Percentiles rank a stretch among this genome's conserved stretches.
Evolutionary conservation across 2,329 filamentous ascomycete species (phyloP).

Genomic region (Xylaria sp.): DNA sequence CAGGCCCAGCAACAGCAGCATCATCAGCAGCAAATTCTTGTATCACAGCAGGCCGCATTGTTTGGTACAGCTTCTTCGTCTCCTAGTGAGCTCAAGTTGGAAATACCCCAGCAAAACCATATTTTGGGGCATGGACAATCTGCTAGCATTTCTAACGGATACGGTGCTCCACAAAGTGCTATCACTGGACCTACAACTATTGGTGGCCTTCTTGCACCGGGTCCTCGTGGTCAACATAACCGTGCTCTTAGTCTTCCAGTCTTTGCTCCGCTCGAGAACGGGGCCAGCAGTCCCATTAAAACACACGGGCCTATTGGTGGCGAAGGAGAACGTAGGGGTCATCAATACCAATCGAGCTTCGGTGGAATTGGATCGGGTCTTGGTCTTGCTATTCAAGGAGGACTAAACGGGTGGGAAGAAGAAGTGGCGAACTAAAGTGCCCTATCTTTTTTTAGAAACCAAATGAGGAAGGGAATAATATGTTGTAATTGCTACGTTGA

Average conservation of each 20-base stretch:
- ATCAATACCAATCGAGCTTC: conserved; percentile 74
- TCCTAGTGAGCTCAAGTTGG: conserved; percentile 66
- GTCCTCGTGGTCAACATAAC: conserved; percentile 71
- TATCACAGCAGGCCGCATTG: conserved; percentile 81
- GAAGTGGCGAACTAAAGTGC: conserved; percentile 66
- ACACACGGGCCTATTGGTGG: conserved; percentile 59
- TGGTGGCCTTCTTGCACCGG: conserved; percentile 80
- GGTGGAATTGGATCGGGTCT: conserved; percentile 70
- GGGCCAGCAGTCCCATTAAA: conserved; percentile 63
- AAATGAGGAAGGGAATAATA: conserved; percentile 46
- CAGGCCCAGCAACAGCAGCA: conserved; percentile 79
- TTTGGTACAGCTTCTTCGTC: conserved; percentile 78
- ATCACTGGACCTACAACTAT: conserved; percentile 73
- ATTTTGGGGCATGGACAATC: conserved; percentile 73
- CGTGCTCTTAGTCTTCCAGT: conserved; percentile 90
- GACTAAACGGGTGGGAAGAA: conserved; percentile 75
- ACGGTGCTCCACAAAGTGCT: conserved; percentile 61
- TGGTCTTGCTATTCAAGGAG: conserved; percentile 71
- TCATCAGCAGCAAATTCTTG: conserved; percentile 77
- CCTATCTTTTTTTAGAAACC: conserved; percentile 17
- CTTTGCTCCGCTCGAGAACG: conserved; percentile 72
- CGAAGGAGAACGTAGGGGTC: conserved; percentile 69
- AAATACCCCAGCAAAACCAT: conserved; percentile 70
- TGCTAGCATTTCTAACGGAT: conserved; percentile 74
- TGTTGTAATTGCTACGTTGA: conserved; percentile 57